phyloP scores from a whole-genome alignment of 1,284 basidiomycete species.

The Pascua sp. region DNA sequence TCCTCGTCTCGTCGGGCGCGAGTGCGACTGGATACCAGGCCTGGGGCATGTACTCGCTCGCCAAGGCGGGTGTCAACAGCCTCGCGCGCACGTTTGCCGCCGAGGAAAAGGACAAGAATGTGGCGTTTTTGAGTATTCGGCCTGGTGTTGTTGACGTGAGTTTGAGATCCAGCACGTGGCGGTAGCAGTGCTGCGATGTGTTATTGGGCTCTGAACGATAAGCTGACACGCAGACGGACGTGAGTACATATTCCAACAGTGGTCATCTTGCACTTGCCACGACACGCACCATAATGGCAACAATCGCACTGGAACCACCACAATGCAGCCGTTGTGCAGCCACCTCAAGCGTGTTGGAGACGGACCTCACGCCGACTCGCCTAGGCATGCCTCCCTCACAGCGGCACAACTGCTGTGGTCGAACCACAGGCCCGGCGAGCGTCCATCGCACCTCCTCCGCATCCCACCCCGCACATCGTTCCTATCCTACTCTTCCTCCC shows the following conservation, averaged over 20 bases:
- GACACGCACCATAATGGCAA: background rate
- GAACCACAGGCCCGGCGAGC: too few relatives aligned
- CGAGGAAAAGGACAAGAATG: constrained; percentile 50
- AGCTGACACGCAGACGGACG: constrained; percentile 17
- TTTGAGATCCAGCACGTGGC: background rate
- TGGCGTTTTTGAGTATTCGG: constrained; percentile 52
- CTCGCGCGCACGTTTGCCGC: constrained; percentile 52
- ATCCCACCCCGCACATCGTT: background rate
- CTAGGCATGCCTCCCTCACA: too few relatives aligned
- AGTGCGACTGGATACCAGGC: constrained; percentile 50
- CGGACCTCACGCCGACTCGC: too few relatives aligned
- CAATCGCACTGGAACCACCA: too few relatives aligned
- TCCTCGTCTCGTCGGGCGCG: constrained; percentile 55
- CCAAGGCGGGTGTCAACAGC: constrained; percentile 55
- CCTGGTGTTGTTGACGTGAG: constrained; percentile 55
- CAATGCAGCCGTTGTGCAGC: too few relatives aligned
- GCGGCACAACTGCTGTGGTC: too few relatives aligned
- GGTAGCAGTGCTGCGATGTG: background rate
- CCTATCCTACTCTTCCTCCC: background rate
- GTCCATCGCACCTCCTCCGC: too few relatives aligned
- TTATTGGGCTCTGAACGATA: background rate
- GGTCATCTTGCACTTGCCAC: too few relatives aligned
- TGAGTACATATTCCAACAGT: background rate
- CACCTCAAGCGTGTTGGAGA: too few relatives aligned
- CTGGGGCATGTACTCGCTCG: constrained; percentile 54